Percentiles rank a stretch among this genome's conserved stretches.
Conservation (phyloP, 306 rosid species). For the Dicorynia guianensis region DNA sequence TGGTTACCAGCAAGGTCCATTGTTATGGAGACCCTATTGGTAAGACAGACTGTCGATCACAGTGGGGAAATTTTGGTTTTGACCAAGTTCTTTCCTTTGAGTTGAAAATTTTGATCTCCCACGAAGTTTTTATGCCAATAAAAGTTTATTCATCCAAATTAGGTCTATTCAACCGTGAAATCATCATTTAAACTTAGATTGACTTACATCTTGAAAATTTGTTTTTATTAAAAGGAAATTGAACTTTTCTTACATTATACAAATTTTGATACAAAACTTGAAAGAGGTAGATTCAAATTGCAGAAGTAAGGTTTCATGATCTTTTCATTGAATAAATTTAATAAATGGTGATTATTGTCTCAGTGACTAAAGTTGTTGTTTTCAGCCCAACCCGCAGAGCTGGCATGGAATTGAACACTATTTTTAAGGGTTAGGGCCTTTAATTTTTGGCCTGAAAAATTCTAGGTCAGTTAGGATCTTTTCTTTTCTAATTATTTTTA, state of each 20-base stretch:
- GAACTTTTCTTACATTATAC: constrained; percentile 7
- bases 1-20: constrained; percentile 99
- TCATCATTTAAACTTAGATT: constrained; percentile 6
- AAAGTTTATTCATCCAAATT: constrained; percentile 23
- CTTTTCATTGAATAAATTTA: constrained; percentile 5
- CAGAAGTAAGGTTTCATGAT: constrained; percentile 6
- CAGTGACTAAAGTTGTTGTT: no score
- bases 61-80: constrained; percentile 90
- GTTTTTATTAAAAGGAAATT: no score
- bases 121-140: constrained; percentile 5
- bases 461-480: no score
- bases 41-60: constrained; percentile 78
- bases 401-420: no score
- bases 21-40: constrained; percentile 72
- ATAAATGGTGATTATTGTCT: constrained; percentile 7
- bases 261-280: not conserved
- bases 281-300: not conserved
- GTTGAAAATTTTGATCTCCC: constrained; percentile 42
- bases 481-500: no score
- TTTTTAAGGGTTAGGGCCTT: no score
- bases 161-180: constrained; percentile 25
- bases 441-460: no score
- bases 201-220: no score
- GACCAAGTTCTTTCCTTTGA: constrained; percentile 88
- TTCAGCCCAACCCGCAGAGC: no score